A percentile compares a stretch with the other conserved stretches of the same genome.
Evolutionary conservation across 257 asterid species (phyloP).

Genomic region (Avicennia marina): DNA sequence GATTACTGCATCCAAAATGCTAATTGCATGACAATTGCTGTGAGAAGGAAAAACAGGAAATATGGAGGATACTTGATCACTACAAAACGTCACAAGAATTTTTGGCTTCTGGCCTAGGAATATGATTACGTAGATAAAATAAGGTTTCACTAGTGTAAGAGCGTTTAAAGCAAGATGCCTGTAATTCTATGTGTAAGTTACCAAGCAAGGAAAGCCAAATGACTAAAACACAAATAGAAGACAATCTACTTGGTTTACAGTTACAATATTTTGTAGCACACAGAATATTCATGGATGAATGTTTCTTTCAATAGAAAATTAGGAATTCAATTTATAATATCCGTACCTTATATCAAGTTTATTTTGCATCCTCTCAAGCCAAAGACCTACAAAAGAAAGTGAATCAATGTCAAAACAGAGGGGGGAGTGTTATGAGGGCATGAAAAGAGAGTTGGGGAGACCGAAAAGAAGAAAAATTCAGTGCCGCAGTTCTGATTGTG

Average conservation of each 20-base stretch:
- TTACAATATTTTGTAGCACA: too few relatives aligned
- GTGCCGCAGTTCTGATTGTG: too few relatives aligned
- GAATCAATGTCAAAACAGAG: neutral
- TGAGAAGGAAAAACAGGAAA: slow-evolving; percentile 65
- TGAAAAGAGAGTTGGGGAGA: slow-evolving; percentile 2
- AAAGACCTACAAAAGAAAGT: slow-evolving; percentile 16
- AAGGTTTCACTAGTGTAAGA: neutral
- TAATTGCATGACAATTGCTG: slow-evolving; percentile 86
- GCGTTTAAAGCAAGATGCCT: neutral
- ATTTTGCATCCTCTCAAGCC: neutral
- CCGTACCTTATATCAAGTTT: slow-evolving; percentile 3
- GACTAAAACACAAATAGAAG: slow-evolving; percentile 18
- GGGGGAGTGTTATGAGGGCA: neutral
- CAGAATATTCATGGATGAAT: neutral
- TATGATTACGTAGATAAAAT: neutral
- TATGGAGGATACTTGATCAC: slow-evolving; percentile 87
- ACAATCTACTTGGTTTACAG: neutral
- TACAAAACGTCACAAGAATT: slow-evolving; percentile 85
- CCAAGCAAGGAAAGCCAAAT: slow-evolving; percentile 17
- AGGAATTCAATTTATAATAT: slow-evolving; percentile 2
- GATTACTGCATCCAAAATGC: slow-evolving; percentile 81
- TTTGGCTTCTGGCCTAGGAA: slow-evolving; percentile 85
- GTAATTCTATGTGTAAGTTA: neutral
- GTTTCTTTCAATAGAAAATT: neutral
- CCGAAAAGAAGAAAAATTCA: neutral